Evolutionary conservation across 1,284 basidiomycete genomes (phyloP).

Genomic region (Trichosporon inkin): DNA sequence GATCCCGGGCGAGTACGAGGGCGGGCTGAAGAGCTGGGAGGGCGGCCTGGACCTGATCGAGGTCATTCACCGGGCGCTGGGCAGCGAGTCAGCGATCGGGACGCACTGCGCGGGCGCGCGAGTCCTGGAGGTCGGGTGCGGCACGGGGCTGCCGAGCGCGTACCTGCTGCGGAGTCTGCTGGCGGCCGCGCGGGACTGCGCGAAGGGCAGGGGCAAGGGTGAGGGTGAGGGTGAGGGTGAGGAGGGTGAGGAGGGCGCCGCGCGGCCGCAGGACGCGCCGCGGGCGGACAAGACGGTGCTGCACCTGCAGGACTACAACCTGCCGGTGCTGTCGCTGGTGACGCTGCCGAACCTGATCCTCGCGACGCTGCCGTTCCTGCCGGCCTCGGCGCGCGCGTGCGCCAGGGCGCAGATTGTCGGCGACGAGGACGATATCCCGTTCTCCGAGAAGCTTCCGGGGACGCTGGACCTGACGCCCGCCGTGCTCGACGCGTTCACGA

Average conservation of each 20-base stretch:
- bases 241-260: background rate
- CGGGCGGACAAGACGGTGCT: conserved; percentile 53
- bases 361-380: conserved; percentile 47
- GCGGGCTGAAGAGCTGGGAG: conserved; percentile 97
- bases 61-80: conserved; percentile 22
- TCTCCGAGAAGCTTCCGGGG: conserved; percentile 45
- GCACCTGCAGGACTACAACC: conserved; percentile 93
- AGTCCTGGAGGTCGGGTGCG: conserved; percentile 80
- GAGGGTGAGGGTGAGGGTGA: background rate
- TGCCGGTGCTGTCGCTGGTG: conserved; percentile 70
- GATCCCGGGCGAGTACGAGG: conserved; percentile 88
- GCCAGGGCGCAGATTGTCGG: conserved; percentile 28
- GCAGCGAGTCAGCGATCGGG: background rate
- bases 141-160: conserved; percentile 78
- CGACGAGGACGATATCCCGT: conserved; percentile 18
- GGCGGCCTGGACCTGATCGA: conserved; percentile 81
- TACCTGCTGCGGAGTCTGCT: conserved; percentile 67
- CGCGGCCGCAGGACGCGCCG: too few relatives aligned
- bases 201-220: background rate
- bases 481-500: conserved; percentile 63
- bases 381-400: conserved; percentile 23
- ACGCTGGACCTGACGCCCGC: conserved; percentile 59
- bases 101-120: conserved; percentile 50
- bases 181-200: background rate
- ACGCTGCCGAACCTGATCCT: conserved; percentile 86